Conservation (phyloP, 106 monocot genomes). For the Apostasia ramifera region DNA sequence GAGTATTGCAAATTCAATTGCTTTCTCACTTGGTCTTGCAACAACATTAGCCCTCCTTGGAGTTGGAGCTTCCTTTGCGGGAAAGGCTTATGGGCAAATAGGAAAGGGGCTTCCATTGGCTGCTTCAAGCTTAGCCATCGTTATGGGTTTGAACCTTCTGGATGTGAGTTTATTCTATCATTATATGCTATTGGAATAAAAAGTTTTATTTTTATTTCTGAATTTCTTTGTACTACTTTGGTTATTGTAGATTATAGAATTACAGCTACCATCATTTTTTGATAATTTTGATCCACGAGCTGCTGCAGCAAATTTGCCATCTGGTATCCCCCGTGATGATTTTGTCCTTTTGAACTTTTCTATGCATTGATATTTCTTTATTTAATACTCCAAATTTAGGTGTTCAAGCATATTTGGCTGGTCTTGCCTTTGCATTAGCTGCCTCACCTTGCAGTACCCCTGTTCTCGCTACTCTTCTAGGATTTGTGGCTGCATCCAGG, state of each 20-base stretch:
- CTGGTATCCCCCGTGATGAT: conserved; percentile 33
- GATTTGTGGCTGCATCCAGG: conserved; percentile 88
- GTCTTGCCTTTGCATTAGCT: conserved; percentile 94
- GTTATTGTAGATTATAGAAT: conserved; percentile 60
- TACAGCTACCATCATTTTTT: conserved; percentile 94
- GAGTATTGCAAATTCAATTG: conserved; percentile 23
- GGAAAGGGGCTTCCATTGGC: conserved; percentile 90
- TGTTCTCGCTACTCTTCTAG: conserved; percentile 91
- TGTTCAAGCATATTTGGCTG: conserved; percentile 94
- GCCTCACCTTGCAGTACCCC: conserved; percentile 99
- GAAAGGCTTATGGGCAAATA: conserved; percentile 97
- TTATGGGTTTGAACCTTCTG: conserved; percentile 94
- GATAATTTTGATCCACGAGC: conserved; percentile 82
- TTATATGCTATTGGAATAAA: too few species aligned
- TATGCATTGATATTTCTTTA: background rate
- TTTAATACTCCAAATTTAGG: conserved; percentile 33
- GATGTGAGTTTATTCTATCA: conserved; percentile 39
- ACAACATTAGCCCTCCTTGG: conserved; percentile 94
- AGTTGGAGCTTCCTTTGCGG: conserved; percentile 96
- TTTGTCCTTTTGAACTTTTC: background rate
- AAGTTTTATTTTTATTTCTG: background rate
- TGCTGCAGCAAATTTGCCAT: conserved; percentile 87
- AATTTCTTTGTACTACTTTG: background rate
- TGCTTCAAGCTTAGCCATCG: conserved; percentile 77
- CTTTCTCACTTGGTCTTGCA: conserved; percentile 89